Conservation (phyloP, 1,284 basidiomycete genomes). For the Phellopilus nigrolimitatus region DNA sequence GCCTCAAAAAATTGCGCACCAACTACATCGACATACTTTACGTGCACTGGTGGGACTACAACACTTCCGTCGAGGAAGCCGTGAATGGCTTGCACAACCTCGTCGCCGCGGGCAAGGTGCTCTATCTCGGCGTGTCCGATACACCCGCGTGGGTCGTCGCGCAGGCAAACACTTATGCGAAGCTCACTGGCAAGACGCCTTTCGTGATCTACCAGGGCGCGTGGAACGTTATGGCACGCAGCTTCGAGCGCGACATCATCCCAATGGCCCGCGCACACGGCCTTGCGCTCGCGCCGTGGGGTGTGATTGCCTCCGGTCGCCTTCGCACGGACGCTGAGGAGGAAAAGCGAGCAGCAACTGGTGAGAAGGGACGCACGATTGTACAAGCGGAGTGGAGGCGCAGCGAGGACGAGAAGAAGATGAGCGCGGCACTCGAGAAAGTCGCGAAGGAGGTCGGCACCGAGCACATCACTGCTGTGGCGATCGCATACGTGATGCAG, state of each 20-base stretch:
- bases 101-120: no score
- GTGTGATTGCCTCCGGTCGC: conserved; percentile 25
- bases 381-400: conserved; percentile 17
- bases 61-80: no score
- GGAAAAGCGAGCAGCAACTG: conserved; percentile 14
- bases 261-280: conserved; percentile 28
- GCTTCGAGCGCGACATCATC: conserved; percentile 33
- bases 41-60: no score
- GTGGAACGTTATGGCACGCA: conserved; percentile 30
- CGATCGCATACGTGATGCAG: conserved; percentile 18
- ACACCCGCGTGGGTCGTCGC: conserved; percentile 26
- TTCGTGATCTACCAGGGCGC: conserved; percentile 33
- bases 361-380: conserved; percentile 21
- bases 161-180: conserved; percentile 20
- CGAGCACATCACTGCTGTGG: conserved; percentile 17
- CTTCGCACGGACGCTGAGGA: conserved; percentile 22
- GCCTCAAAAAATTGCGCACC: no score
- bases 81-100: no score
- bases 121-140: conserved; percentile 29
- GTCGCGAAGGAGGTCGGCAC: conserved; percentile 31
- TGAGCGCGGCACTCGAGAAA: conserved; percentile 18
- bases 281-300: conserved; percentile 28
- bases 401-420: conserved; percentile 16
- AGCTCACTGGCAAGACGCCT: conserved; percentile 29
- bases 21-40: no score